Percentiles rank a stretch among this genome's conserved stretches.
These are phyloP conservation scores for Aspergillus ellipticus DNA, from an alignment of 495 filamentous ascomycete species.

Conservation along the genomic window DNA sequence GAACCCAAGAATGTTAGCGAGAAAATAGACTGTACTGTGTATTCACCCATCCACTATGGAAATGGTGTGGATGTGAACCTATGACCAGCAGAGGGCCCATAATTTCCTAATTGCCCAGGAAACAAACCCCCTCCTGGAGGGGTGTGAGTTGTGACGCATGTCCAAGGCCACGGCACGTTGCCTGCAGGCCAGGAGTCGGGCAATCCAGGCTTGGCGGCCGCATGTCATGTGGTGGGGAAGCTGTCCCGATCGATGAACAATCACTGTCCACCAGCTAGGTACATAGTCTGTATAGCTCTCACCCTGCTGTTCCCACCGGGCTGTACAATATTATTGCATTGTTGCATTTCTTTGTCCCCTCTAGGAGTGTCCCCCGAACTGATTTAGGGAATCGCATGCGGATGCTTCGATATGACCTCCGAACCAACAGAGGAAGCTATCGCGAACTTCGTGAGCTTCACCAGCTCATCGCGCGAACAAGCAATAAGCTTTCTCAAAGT, in stretches of 20 bases:
- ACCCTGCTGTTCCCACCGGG: background rate
- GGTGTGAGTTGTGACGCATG: background rate
- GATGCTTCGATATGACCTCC: conserved; percentile 29
- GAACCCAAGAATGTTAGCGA: no score
- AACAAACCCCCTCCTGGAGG: no score
- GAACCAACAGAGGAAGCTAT: conserved; percentile 47
- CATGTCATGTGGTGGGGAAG: conserved; percentile 41
- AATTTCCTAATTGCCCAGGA: no score
- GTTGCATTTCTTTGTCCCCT: background rate
- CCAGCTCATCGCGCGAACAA: conserved; percentile 39
- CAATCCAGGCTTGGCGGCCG: conserved; percentile 10
- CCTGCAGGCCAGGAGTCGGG: background rate
- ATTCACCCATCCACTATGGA: no score
- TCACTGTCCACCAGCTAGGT: background rate
- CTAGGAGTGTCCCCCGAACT: background rate
- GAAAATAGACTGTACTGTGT: no score
- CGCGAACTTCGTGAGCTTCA: conserved; percentile 44
- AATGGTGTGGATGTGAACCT: no score
- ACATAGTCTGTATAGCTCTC: background rate
- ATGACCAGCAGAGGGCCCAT: no score
- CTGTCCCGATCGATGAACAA: conserved; percentile 6
- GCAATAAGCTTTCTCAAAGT: conserved; percentile 50
- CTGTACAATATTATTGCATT: background rate
- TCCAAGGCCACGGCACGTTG: background rate
- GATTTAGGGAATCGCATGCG: background rate